A percentile compares a stretch with the other conserved stretches of the same genome.
Conservation (phyloP, 2,329 filamentous ascomycete species). For the Colletotrichum plurivorum region DNA sequence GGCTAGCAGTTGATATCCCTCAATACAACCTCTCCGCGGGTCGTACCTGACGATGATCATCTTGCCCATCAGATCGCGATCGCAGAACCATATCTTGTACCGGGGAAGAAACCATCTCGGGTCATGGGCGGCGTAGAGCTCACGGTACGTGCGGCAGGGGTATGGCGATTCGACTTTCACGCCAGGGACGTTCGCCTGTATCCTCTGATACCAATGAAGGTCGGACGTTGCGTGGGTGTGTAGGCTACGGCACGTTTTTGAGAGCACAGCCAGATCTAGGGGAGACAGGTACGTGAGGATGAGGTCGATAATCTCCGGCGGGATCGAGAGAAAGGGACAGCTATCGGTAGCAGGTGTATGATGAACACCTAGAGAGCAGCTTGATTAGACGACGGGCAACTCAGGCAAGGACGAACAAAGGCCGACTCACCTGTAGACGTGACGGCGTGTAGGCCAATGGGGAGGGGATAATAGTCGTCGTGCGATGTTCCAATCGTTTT, state of each 20-base stretch:
- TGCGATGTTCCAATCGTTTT: conserved; percentile 35
- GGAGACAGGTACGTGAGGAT: conserved; percentile 78
- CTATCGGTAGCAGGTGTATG: not conserved
- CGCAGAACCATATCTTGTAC: conserved; percentile 88
- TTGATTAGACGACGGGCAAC: not conserved
- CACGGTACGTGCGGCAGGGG: conserved; percentile 75
- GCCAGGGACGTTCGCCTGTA: conserved; percentile 78
- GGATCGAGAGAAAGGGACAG: conserved; percentile 68
- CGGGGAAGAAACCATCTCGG: conserved; percentile 88
- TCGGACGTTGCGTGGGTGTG: conserved; percentile 74
- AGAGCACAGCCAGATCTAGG: conserved; percentile 72
- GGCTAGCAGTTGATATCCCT: conserved; percentile 83
- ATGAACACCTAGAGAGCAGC: conserved; percentile 12
- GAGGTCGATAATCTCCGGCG: conserved; percentile 81
- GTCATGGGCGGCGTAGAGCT: conserved; percentile 81
- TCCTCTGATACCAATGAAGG: conserved; percentile 77
- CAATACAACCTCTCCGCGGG: conserved; percentile 79
- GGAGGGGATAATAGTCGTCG: conserved; percentile 38
- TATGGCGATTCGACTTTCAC: conserved; percentile 65
- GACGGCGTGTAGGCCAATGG: not conserved
- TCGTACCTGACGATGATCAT: conserved; percentile 85
- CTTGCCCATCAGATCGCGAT: conserved; percentile 80
- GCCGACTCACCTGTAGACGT: conserved; percentile 7
- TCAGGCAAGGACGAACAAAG: not conserved
- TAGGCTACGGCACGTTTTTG: conserved; percentile 74